Evolutionary conservation across 1,284 basidiomycete species (phyloP).

Genomic region (Papiliotrema terrestris): DNA sequence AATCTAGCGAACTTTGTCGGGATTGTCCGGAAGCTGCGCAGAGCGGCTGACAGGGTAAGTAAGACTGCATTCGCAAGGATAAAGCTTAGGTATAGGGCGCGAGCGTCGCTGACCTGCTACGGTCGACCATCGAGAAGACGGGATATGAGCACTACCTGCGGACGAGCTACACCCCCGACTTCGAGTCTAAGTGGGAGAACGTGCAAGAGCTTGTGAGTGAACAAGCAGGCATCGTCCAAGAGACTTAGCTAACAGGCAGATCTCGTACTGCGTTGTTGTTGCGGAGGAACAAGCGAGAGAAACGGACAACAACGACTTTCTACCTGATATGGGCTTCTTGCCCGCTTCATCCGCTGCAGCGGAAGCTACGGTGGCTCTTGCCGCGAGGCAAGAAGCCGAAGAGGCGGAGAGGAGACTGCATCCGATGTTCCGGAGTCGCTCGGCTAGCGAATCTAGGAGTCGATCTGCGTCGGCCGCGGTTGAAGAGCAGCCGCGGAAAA

Average conservation of each 20-base stretch:
- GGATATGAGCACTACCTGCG: conserved; percentile 68
- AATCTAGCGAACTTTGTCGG: conserved; percentile 63
- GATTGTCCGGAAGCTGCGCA: conserved; percentile 57
- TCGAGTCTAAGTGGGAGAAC: conserved; percentile 77
- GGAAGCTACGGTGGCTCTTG: conserved; percentile 19
- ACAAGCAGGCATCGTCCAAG: neutral
- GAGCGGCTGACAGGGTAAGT: conserved; percentile 58
- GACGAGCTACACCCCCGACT: conserved; percentile 63
- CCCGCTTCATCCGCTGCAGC: conserved; percentile 26
- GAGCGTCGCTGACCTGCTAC: conserved; percentile 65
- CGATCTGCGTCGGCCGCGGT: conserved; percentile 9
- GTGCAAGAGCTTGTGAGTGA: conserved; percentile 71
- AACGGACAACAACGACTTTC: conserved; percentile 7
- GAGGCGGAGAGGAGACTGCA: conserved; percentile 3
- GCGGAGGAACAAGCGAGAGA: conserved; percentile 36
- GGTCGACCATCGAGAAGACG: conserved; percentile 58
- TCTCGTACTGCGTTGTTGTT: conserved; percentile 45
- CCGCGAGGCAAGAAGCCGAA: conserved; percentile 13
- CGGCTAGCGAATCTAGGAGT: conserved; percentile 8
- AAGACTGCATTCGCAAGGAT: neutral
- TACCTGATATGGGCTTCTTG: conserved; percentile 20
- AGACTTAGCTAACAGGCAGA: conserved; percentile 20
- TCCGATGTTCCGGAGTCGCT: conserved; percentile 1
- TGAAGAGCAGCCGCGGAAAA: conserved; percentile 3
- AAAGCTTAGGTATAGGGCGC: conserved; percentile 52